Conservation (phyloP, 495 filamentous ascomycete genomes). For the Aspergillus diversus region DNA sequence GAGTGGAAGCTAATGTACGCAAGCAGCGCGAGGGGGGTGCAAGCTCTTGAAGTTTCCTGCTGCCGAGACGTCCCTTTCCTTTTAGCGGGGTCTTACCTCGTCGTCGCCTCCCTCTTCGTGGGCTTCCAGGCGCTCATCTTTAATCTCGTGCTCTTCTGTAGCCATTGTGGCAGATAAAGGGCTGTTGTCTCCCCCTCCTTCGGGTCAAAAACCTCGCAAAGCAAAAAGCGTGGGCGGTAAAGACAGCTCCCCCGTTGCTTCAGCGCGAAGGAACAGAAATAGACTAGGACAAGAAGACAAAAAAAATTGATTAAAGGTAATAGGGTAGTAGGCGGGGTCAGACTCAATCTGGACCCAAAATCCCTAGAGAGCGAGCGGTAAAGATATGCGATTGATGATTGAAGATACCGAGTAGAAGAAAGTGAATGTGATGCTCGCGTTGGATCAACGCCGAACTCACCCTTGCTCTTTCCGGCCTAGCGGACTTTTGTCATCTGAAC, state of each 20-base stretch:
- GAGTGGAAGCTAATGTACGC: neutral
- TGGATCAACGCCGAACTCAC: conserved; percentile 32
- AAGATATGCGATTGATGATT: conserved; percentile 17
- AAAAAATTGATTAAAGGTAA: conserved; percentile 15
- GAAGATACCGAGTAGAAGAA: conserved; percentile 19
- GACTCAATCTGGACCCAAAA: conserved; percentile 11
- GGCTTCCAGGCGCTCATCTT: conserved; percentile 42
- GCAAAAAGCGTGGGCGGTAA: conserved; percentile 18
- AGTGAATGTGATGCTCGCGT: conserved; percentile 27
- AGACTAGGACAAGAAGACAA: conserved; percentile 23
- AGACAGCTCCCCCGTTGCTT: conserved; percentile 21
- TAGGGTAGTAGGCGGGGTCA: neutral
- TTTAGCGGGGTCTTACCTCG: conserved; percentile 39
- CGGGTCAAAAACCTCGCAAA: conserved; percentile 1
- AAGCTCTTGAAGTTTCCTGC: conserved; percentile 4
- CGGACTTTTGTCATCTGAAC: conserved; percentile 31
- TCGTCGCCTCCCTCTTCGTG: conserved; percentile 49
- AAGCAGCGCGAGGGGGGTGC: conserved; percentile 3
- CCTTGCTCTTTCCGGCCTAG: conserved; percentile 41
- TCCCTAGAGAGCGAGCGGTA: conserved; percentile 7
- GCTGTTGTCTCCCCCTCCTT: conserved; percentile 5
- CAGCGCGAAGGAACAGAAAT: conserved; percentile 17
- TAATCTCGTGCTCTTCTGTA: conserved; percentile 44
- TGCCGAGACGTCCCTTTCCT: neutral
- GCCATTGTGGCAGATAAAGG: conserved; percentile 31